Percentiles rank a stretch among this genome's conserved stretches.
Evolutionary conservation across 2,329 filamentous ascomycete species (phyloP).

Genomic region (Purpureocillium takamizusanense): DNA sequence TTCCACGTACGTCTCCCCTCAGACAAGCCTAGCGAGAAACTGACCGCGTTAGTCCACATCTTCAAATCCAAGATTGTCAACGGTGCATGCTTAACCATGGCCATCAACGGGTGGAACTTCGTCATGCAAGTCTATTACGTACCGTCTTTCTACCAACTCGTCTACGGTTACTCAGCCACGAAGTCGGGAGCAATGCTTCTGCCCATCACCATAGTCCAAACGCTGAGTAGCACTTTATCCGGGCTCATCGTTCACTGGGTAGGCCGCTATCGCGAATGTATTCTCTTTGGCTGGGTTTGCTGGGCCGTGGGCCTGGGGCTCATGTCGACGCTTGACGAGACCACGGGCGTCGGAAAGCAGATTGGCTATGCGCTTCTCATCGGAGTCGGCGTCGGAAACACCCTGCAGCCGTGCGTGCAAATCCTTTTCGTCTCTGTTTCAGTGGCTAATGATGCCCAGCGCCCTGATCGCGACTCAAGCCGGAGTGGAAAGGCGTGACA

Average conservation of each 20-base stretch:
- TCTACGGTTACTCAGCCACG: conserved; percentile 32
- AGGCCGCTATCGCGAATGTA: conserved; percentile 43
- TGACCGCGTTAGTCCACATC: conserved; percentile 31
- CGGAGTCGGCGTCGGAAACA: conserved; percentile 41
- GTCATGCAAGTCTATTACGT: conserved; percentile 45
- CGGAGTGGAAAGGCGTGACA: conserved; percentile 39
- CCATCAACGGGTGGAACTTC: conserved; percentile 51
- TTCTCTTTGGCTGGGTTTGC: conserved; percentile 42
- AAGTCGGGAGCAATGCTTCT: conserved; percentile 32
- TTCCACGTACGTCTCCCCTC: conserved; percentile 26
- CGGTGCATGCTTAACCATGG: conserved; percentile 46
- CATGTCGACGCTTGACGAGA: conserved; percentile 40
- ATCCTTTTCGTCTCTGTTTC: background rate
- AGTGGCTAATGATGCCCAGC: conserved; percentile 11
- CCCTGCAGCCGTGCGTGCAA: conserved; percentile 35
- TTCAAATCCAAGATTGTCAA: conserved; percentile 44
- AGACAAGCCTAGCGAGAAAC: background rate
- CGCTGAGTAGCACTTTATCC: conserved; percentile 36
- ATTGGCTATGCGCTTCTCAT: conserved; percentile 45
- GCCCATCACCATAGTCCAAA: conserved; percentile 33
- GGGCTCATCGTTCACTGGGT: conserved; percentile 43
- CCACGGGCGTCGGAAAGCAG: conserved; percentile 39
- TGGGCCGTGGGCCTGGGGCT: conserved; percentile 44
- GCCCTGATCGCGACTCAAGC: conserved; percentile 46
- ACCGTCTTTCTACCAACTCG: conserved; percentile 36